A percentile compares a stretch with the other conserved stretches of the same genome.
phyloP scores from a whole-genome alignment of 495 filamentous ascomycete species.

The Hyaloscypha hepaticicola region DNA sequence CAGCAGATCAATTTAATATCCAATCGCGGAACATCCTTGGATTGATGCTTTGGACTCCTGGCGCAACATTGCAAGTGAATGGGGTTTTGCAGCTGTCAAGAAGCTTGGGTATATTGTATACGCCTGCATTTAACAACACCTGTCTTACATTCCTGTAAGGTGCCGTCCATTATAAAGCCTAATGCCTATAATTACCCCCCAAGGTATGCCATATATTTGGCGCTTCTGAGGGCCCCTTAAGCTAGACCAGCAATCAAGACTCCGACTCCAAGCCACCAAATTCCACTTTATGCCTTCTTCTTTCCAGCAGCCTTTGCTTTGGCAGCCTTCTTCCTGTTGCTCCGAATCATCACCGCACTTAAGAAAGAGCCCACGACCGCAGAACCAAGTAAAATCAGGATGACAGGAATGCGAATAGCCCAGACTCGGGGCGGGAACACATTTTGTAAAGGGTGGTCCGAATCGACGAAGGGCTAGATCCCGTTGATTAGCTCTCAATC shows the following conservation, averaged over 20 bases:
- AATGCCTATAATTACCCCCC: neutral
- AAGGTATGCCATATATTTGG: neutral
- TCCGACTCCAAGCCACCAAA: neutral
- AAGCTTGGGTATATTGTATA: constrained; percentile 10
- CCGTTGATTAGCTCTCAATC: constrained; percentile 13
- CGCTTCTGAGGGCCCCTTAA: neutral
- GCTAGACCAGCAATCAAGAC: neutral
- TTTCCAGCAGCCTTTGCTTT: constrained; percentile 83
- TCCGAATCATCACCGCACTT: constrained; percentile 96
- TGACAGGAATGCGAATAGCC: constrained; percentile 98
- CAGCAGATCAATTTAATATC: neutral
- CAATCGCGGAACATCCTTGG: neutral
- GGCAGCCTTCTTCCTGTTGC: constrained; percentile 93
- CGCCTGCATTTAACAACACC: neutral
- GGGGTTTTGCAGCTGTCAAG: neutral
- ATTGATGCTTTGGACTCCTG: neutral
- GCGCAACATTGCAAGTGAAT: neutral
- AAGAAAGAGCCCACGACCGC: constrained; percentile 97
- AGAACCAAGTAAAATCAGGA: constrained; percentile 85
- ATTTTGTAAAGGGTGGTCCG: constrained; percentile 86
- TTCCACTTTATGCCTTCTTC: constrained; percentile 51
- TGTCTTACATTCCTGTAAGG: neutral
- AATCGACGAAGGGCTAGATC: constrained; percentile 89
- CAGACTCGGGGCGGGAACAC: constrained; percentile 97
- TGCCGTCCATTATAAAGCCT: neutral